Conservation (phyloP, 768 basidiomycete species). For the Leccinellum albellum region DNA sequence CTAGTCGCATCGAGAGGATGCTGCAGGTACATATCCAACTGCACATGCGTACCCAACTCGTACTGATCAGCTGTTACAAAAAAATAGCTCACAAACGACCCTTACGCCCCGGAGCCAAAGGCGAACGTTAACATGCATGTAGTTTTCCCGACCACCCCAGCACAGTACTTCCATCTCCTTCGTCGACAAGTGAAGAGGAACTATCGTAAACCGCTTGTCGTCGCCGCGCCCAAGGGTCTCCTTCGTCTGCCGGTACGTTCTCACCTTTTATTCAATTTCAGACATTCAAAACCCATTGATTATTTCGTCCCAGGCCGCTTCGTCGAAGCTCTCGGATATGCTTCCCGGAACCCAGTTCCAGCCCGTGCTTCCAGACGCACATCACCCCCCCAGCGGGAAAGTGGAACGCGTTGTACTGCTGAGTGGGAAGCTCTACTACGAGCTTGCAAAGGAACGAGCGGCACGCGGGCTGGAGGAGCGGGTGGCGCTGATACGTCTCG, state of each 20-base stretch:
- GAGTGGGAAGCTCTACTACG: slow-evolving; percentile 86
- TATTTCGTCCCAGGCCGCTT: slow-evolving; percentile 54
- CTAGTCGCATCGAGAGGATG: slow-evolving; percentile 83
- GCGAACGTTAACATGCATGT: slow-evolving; percentile 79
- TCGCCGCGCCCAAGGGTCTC: slow-evolving; percentile 82
- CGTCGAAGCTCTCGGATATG: slow-evolving; percentile 64
- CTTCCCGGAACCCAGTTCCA: slow-evolving; percentile 57
- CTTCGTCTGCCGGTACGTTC: slow-evolving; percentile 66
- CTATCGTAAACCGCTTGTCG: slow-evolving; percentile 81
- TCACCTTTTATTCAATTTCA: neutral
- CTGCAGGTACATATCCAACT: slow-evolving; percentile 56
- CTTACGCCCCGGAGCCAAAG: slow-evolving; percentile 32
- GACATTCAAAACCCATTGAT: neutral
- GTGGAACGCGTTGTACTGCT: slow-evolving; percentile 69
- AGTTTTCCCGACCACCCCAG: slow-evolving; percentile 82
- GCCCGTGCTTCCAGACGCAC: slow-evolving; percentile 58
- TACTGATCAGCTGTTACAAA: neutral
- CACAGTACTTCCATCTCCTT: slow-evolving; percentile 92
- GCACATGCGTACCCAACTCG: neutral
- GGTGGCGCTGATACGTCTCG: slow-evolving; percentile 72
- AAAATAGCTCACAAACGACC: slow-evolving; percentile 72
- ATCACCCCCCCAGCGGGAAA: slow-evolving; percentile 27
- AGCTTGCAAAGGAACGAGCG: slow-evolving; percentile 69
- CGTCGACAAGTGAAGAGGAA: slow-evolving; percentile 81
- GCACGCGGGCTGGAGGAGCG: slow-evolving; percentile 40